Conservation (phyloP, 2,329 filamentous ascomycete species). For the Fusarium austroafricanum region DNA sequence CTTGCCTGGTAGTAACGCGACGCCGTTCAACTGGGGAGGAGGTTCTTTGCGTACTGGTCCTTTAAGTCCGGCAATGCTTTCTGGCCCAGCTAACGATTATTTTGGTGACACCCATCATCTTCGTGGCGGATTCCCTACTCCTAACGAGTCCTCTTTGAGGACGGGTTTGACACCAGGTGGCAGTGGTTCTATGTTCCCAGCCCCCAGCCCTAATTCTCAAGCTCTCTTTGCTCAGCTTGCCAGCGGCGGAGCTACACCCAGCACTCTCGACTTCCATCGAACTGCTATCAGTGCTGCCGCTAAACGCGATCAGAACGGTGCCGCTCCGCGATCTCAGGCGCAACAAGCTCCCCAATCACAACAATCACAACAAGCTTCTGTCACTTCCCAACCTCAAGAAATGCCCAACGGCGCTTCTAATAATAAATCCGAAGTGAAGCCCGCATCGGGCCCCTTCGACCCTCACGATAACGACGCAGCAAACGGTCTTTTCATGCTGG, state of each 20-base stretch:
- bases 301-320: slow-evolving; percentile 64
- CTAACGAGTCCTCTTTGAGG: slow-evolving; percentile 93
- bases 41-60: slow-evolving; percentile 92
- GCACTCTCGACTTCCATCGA: slow-evolving; percentile 93
- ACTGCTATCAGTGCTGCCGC: slow-evolving; percentile 86
- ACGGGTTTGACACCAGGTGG: slow-evolving; percentile 94
- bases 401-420: slow-evolving; percentile 54
- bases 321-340: slow-evolving; percentile 43
- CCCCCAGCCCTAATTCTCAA: slow-evolving; percentile 87
- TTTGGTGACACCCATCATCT: slow-evolving; percentile 84
- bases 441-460: slow-evolving; percentile 75
- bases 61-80: slow-evolving; percentile 96
- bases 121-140: slow-evolving; percentile 88
- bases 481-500: slow-evolving; percentile 92
- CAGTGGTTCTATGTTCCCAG: slow-evolving; percentile 97
- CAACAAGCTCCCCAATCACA: slow-evolving; percentile 53
- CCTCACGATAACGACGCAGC: slow-evolving; percentile 95
- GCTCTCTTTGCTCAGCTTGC: slow-evolving; percentile 83
- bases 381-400: slow-evolving; percentile 68
- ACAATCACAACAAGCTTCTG: slow-evolving; percentile 37
- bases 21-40: slow-evolving; percentile 81
- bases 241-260: slow-evolving; percentile 86
- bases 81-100: slow-evolving; percentile 86
- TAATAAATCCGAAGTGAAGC: slow-evolving; percentile 63
- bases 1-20: slow-evolving; percentile 77